Base-by-base conservation (phyloP, 257 asterid species). In the Coffea eugenioides region DNA sequence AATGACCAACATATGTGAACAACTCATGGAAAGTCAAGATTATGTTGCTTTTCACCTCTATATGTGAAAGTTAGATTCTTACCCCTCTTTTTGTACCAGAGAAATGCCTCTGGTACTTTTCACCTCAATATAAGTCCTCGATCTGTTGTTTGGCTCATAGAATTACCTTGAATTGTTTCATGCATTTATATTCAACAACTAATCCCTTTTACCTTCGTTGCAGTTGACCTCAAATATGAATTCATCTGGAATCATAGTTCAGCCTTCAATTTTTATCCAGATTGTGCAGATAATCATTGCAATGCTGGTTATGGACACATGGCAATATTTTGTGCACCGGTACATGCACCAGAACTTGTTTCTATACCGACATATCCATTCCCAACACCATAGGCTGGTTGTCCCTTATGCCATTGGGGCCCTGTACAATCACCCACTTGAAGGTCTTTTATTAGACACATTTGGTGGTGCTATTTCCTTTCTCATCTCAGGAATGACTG, bases 321-420 rank as follows among this genome's bases (percentile, higher is more conserved):
- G 98, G 97, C 98, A 94, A 86, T 94, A 94, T 89, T 94, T 94
- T 88, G 95, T 91, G 90, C 98, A 94, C 80, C 92, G 97, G 2
- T 92, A 94, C 87, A 94, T 94, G 98, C 97, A 94, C 88, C 97
- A 90, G 81, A 94, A 94, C 93, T 90, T 87, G 86, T 92, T 89
- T 34, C 80, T 94, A 76, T 94, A 94, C 86, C 85, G 85, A 46
- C 97, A 91, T 57, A 84, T 94, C 87, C 97, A 94, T 84, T 92
- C 98, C 46, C 97, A 91, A 80, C 97, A 94, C 80, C 98, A 94
- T 69, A 85, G 88, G 71, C 69, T 94, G 82, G 93, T 92, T 6
- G 96, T 90, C 39, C 97, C 98, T 20, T 92, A 90, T 5, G 97
- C 97, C 59, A 88, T 90, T 39, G 97, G 98, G 62, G 98, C 98